phyloP scores from a whole-genome alignment of 163 green algal species.

The Scenedesmus sp. region DNA sequence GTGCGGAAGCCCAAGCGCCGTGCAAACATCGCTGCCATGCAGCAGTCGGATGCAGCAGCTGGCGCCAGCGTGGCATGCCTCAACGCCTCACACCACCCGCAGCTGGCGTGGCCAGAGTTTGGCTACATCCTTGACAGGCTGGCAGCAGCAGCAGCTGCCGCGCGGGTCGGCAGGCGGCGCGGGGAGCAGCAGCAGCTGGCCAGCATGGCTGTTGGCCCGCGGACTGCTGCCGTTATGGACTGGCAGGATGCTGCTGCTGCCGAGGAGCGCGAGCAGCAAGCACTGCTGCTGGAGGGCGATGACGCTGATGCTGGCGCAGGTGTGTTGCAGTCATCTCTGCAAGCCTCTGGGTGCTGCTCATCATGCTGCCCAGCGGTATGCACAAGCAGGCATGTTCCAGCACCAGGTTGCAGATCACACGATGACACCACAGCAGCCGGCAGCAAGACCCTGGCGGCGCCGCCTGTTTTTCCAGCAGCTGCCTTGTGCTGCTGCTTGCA shows the following conservation, averaged over 20 bases:
- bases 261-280: slow-evolving; percentile 8
- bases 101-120: slow-evolving; percentile 47
- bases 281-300: background rate
- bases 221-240: slow-evolving; percentile 42
- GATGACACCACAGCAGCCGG: background rate
- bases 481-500: background rate
- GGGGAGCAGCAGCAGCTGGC: slow-evolving; percentile 4
- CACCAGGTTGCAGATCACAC: background rate
- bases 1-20: slow-evolving; percentile 12
- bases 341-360: background rate
- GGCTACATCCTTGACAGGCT: slow-evolving; percentile 43
- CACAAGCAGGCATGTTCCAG: background rate
- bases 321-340: background rate
- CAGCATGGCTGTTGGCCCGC: slow-evolving; percentile 1
- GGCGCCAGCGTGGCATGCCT: background rate
- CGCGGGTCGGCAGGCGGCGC: background rate
- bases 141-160: slow-evolving; percentile 11
- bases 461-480: background rate
- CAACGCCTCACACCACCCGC: slow-evolving; percentile 8
- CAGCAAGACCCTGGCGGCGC: background rate
- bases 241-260: slow-evolving; percentile 41
- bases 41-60: background rate
- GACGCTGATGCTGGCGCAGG: background rate
- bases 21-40: background rate
- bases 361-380: background rate